A percentile compares a stretch with the other conserved stretches of the same genome.
Conservation (phyloP, 2,329 filamentous ascomycete species). For the Reticulascus tulasneorum region DNA sequence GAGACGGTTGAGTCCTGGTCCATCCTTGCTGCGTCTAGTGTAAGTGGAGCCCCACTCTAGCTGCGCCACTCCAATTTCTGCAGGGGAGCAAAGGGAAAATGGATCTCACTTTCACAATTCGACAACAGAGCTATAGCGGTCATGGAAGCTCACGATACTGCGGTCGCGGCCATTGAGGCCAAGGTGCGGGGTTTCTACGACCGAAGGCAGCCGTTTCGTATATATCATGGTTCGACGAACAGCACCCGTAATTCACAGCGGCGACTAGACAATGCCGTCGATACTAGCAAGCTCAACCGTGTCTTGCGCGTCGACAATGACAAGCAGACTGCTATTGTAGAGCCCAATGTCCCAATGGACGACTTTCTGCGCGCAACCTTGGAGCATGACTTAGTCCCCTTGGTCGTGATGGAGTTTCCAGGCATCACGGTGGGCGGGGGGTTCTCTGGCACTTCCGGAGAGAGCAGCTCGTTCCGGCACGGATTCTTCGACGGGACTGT, state of each 20-base stretch:
- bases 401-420: slow-evolving; percentile 68
- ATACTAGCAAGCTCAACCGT: slow-evolving; percentile 60
- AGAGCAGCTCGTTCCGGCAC: slow-evolving; percentile 62
- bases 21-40: too few relatives aligned
- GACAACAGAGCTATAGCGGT: too few relatives aligned
- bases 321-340: slow-evolving; percentile 53
- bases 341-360: slow-evolving; percentile 69
- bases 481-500: slow-evolving; percentile 64
- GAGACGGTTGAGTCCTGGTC: too few relatives aligned
- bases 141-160: slow-evolving; percentile 33
- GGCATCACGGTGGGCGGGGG: slow-evolving; percentile 66
- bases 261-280: slow-evolving; percentile 51
- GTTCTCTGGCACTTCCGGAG: slow-evolving; percentile 62
- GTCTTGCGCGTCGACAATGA: slow-evolving; percentile 57
- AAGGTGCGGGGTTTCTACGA: slow-evolving; percentile 40
- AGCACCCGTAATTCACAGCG: slow-evolving; percentile 59
- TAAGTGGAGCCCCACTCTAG: too few relatives aligned
- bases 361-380: slow-evolving; percentile 55
- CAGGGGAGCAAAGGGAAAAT: too few relatives aligned
- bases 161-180: slow-evolving; percentile 36
- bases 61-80: too few relatives aligned
- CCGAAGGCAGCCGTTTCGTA: slow-evolving; percentile 54
- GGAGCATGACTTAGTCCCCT: slow-evolving; percentile 51
- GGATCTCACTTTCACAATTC: too few relatives aligned
- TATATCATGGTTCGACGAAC: slow-evolving; percentile 74